Evolutionary conservation across 805 yeast genomes (phyloP).

Genomic region (Ogataea polymorpha): DNA sequence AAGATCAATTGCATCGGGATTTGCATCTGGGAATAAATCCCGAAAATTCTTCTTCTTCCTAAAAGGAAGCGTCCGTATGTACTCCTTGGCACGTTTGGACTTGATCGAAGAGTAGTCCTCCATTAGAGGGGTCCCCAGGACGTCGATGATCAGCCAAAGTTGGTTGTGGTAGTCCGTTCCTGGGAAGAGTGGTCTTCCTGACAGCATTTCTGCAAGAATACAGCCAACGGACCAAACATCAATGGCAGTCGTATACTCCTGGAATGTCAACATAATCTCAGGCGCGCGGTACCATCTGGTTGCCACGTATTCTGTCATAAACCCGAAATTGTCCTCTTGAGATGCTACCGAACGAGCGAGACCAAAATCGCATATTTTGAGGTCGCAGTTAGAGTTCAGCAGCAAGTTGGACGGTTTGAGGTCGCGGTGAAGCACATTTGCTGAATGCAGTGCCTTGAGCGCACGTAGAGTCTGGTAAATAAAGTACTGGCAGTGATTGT

Average conservation of each 20-base stretch:
- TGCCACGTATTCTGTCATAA: conserved; percentile 96
- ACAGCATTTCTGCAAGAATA: conserved; percentile 84
- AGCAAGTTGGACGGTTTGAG: conserved; percentile 85
- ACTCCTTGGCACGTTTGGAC: conserved; percentile 83
- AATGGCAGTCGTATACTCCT: conserved; percentile 89
- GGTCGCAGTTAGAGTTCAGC: conserved; percentile 87
- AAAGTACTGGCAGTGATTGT: conserved; percentile 93
- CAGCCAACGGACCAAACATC: conserved; percentile 98
- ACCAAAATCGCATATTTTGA: conserved; percentile 93
- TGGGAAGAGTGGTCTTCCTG: conserved; percentile 86
- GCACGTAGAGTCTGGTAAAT: conserved; percentile 89
- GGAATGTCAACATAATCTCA: conserved; percentile 92
- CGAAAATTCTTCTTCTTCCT: conserved; percentile 58
- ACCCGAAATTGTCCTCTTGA: conserved; percentile 64
- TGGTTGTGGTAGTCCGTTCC: conserved; percentile 95
- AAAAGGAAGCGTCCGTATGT: conserved; percentile 75
- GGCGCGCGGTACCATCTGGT: conserved; percentile 98
- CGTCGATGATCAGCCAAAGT: conserved; percentile 75
- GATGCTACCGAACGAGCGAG: conserved; percentile 69
- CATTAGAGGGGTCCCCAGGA: conserved; percentile 82
- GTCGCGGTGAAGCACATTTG: conserved; percentile 93
- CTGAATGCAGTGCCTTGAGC: conserved; percentile 84
- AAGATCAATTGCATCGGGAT: conserved; percentile 67
- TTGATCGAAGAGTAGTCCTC: conserved; percentile 75
- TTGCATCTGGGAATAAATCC: conserved; percentile 47